A percentile compares a stretch with the other conserved stretches of the same genome.
phyloP scores from a whole-genome alignment of 352 stramenopile genomes.

The Phytopythium ostracodes region DNA sequence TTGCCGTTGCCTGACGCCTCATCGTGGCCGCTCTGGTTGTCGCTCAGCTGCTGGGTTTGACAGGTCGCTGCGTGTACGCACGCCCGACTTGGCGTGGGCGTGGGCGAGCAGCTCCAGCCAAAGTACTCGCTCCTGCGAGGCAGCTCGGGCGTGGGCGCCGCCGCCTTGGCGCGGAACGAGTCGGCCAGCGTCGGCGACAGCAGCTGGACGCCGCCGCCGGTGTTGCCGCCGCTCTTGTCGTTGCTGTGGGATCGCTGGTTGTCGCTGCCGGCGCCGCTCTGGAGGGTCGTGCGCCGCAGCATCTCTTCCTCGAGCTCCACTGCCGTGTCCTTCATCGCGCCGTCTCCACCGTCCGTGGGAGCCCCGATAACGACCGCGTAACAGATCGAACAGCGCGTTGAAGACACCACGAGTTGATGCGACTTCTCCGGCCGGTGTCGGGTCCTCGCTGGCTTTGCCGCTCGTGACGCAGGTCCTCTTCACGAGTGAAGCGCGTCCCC shows the following conservation, averaged over 20 bases:
- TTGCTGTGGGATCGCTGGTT: not conserved
- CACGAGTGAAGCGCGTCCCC: too few species aligned
- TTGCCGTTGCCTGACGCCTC: not conserved
- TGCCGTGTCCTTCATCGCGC: constrained; percentile 86
- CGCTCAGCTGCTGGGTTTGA: not conserved
- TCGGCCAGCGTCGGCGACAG: constrained; percentile 31
- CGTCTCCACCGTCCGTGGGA: constrained; percentile 1
- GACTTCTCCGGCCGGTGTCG: too few species aligned
- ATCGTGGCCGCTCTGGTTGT: constrained; percentile 5
- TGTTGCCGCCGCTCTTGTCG: not conserved
- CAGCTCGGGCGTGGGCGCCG: constrained; percentile 5
- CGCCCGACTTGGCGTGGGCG: constrained; percentile 1
- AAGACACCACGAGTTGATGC: too few species aligned
- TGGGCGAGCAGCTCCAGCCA: constrained; percentile 16
- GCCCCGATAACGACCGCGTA: too few species aligned
- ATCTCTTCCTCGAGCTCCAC: constrained; percentile 78
- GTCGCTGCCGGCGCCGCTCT: not conserved
- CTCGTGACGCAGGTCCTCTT: too few species aligned
- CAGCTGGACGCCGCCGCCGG: constrained; percentile 24
- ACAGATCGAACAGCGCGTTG: too few species aligned
- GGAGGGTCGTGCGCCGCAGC: not conserved
- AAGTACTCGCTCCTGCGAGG: constrained; percentile 9
- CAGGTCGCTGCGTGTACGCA: not conserved
- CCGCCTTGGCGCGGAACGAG: constrained; percentile 18
- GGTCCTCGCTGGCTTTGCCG: too few species aligned